phyloP scores from a whole-genome alignment of 2,329 filamentous ascomycete genomes.

The Penicillium sp. region DNA sequence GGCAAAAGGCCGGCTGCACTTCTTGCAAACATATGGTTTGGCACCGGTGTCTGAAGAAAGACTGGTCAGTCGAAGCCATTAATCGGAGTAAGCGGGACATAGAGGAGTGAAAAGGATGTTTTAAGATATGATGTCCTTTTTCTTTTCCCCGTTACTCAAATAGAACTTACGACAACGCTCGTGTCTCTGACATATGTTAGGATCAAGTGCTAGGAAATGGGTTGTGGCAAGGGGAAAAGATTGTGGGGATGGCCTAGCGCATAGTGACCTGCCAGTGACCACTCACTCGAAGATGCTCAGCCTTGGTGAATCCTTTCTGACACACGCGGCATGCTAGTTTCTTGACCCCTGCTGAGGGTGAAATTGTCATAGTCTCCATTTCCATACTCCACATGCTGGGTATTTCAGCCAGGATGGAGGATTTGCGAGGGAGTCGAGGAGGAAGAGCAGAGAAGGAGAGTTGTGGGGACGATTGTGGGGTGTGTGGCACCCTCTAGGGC shows the following conservation, averaged over 20 bases:
- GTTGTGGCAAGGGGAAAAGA: constrained; percentile 2
- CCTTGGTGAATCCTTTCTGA: constrained; percentile 48
- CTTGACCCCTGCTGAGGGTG: constrained; percentile 26
- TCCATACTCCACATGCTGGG: too few relatives aligned
- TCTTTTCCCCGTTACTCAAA: neutral
- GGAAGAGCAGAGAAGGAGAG: constrained; percentile 10
- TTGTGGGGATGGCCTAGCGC: constrained; percentile 16
- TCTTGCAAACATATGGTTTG: constrained; percentile 48
- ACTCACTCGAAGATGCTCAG: constrained; percentile 46
- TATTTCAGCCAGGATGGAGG: constrained; percentile 8
- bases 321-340: constrained; percentile 45
- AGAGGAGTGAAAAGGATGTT: neutral
- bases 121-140: neutral
- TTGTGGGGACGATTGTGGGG: constrained; percentile 30
- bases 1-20: constrained; percentile 47
- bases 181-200: constrained; percentile 40
- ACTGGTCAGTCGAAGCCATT: constrained; percentile 23
- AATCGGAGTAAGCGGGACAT: neutral
- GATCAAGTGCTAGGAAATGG: neutral
- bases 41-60: constrained; percentile 43
- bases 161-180: constrained; percentile 46
- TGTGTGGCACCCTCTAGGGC: constrained; percentile 20
- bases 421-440: neutral
- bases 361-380: constrained; percentile 15
- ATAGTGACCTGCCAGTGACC: neutral